These are phyloP conservation scores for Dactylorhiza incarnata DNA, from an alignment of 106 monocot species.

Conservation along the genomic window DNA sequence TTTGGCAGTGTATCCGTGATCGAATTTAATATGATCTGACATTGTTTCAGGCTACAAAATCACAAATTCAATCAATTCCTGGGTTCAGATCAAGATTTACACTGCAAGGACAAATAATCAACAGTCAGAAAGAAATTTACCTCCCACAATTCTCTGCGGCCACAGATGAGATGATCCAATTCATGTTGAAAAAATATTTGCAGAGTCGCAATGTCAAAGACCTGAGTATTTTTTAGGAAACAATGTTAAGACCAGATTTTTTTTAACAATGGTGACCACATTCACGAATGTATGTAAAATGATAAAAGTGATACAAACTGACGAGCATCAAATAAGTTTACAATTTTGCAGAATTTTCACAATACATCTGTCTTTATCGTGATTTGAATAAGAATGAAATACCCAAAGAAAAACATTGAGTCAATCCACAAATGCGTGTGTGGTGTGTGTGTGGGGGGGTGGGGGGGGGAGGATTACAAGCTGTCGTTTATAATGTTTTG, in stretches of 20 bases:
- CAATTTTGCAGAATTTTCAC: too few species aligned
- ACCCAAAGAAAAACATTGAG: too few species aligned
- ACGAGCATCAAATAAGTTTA: too few species aligned
- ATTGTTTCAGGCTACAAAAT: slow-evolving; percentile 59
- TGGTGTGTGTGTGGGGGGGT: too few species aligned
- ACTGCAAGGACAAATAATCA: neutral
- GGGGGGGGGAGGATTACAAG: too few species aligned
- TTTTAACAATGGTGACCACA: neutral
- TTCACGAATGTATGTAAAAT: neutral
- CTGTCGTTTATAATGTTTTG: too few species aligned
- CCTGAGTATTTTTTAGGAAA: slow-evolving; percentile 31
- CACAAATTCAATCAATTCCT: neutral
- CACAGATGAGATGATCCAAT: slow-evolving; percentile 88
- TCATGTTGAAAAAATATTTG: slow-evolving; percentile 93
- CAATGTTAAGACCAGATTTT: neutral
- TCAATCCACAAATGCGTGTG: too few species aligned
- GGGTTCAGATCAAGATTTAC: neutral
- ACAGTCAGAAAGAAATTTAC: slow-evolving; percentile 23
- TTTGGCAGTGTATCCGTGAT: slow-evolving; percentile 92
- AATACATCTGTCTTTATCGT: too few species aligned
- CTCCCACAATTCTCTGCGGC: slow-evolving; percentile 91
- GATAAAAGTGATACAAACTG: neutral
- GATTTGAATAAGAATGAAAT: too few species aligned
- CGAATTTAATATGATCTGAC: slow-evolving; percentile 91
- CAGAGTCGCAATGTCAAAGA: slow-evolving; percentile 75